Base-by-base conservation (phyloP, 2,329 filamentous ascomycete species). In the Fusarium nematophilum region DNA sequence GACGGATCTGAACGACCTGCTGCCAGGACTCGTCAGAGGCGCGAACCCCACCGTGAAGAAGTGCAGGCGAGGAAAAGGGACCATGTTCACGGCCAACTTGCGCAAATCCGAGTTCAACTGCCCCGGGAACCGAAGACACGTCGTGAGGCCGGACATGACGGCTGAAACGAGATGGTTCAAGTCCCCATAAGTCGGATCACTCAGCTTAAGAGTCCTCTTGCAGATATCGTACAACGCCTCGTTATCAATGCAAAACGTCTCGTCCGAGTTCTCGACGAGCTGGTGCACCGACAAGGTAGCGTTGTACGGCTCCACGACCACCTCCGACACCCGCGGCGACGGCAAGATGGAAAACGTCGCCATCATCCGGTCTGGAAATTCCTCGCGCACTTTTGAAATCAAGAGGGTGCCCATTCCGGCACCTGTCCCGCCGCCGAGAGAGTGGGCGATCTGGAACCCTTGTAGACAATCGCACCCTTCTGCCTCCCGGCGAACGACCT, bases 31-130 rank as follows among this genome's bases (percentile, higher is more conserved):
- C 79, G 94, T 98, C 74, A 99, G 88, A 77, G 94, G 94, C 81
- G 94, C 93, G 79, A 98, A 99, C 79, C 94, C 94, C 78, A 99
- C 94, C 94, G 98, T 99, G 90, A 99, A 99, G 90, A 99, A 99
- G 84, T 99, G 95, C 64, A 99, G 92, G 92, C 95, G 95, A 71
- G 95, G 95, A 91, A 99, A 99, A 63, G 95, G 95, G 82, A 99
- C 95, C 86, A 99, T 98, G 92, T 98, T 98, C 81, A 98, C 95
- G 71, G 95, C 95, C 75, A 98, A 84, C 87, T 99, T 99, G 84
- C 95, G 92, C 70, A 99, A 91, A 80, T 99, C 95, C 77, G 95
- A 98, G 91, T 99, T 99, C 70, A 99, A 90, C 87, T 99, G 95
- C 78, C 95, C 95, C 51, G 95, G 95, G 91, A 99, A 99, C 81